Conservation (phyloP, 495 filamentous ascomycete species). For the Penicillium bovifimosum region DNA sequence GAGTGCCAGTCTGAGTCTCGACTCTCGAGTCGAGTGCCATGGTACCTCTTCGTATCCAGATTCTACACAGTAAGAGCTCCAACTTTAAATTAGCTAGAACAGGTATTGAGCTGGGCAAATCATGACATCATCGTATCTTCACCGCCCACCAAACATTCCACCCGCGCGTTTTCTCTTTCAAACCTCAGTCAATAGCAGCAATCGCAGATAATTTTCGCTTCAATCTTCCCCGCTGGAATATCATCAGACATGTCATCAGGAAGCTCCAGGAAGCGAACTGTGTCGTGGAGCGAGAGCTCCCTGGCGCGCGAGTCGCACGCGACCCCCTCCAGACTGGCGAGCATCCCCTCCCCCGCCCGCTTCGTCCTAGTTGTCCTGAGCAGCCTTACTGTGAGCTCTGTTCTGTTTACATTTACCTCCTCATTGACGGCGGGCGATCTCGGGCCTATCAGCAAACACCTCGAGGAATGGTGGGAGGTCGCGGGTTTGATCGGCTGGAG, state of each 20-base stretch:
- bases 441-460: slow-evolving; percentile 52
- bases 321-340: slow-evolving; percentile 13
- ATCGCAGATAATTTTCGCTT: neutral
- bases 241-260: neutral
- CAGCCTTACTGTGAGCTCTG: slow-evolving; percentile 54
- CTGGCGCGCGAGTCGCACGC: slow-evolving; percentile 10
- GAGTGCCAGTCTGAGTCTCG: no score
- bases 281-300: neutral
- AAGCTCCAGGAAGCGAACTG: slow-evolving; percentile 5
- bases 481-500: slow-evolving; percentile 59
- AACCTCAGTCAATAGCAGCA: neutral
- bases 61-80: no score
- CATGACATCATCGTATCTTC: slow-evolving; percentile 36
- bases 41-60: no score
- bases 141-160: slow-evolving; percentile 22
- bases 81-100: no score
- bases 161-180: slow-evolving; percentile 6
- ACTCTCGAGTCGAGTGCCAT: no score
- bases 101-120: neutral
- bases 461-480: slow-evolving; percentile 58
- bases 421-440: slow-evolving; percentile 52
- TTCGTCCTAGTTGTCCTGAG: slow-evolving; percentile 59
- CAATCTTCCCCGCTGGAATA: neutral
- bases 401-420: slow-evolving; percentile 51
- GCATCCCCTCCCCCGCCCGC: slow-evolving; percentile 44